Base-by-base conservation (phyloP, 192 early-diverging fungal species). In the Obelidium mucronatum region DNA sequence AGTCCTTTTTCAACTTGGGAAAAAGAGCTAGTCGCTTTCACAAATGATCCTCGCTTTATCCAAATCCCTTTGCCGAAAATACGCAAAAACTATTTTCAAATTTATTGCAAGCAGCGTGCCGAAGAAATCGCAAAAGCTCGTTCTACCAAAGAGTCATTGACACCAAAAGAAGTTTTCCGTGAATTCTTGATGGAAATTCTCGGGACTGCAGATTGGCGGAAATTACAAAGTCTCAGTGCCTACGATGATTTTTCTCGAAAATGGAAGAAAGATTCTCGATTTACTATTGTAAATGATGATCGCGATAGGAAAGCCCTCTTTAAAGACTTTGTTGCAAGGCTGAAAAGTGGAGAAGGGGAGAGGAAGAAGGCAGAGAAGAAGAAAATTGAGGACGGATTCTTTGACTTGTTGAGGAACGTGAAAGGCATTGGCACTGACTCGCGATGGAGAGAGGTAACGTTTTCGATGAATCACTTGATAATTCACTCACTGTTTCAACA, bases 1-100 rank as follows among this genome's bases (percentile, higher is more conserved):
- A 89, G 85, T n/a, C 93, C 91, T 31, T 95, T 91, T 65, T 86
- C 92, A 30, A 91, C 90, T 3, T 93, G 90, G 88, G 90, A 92
- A 44, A 89, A 85, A 75, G 92, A 94, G 48, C 74, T 90, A 2
- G 84, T 85, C 3, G 90, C 90, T 74, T 79, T 95, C 42, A 86
- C 89, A 60, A 51, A 74, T 22, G 94, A 95, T 74, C 68, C 75
- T 24, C 76, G 94, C 72, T 93, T 87, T 64, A 69, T 72, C 54
- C 63, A 52, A 70, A 48, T 58, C 36, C 59, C 56, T 77, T 30
- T 62, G 36, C 68, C 82, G 34, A 92, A 90, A 75, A 86, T 89
- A 30, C 81, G 88, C 3, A 88, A 91, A 73, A 80, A 78, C 39
- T 66, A 90, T 13, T 95, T 92, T 74, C 93, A 95, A 24, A 81